Percentiles rank a stretch among this genome's conserved stretches.
Evolutionary conservation across 192 early-diverging fungal genomes (phyloP).

Genomic region (Funneliformis mosseae): DNA sequence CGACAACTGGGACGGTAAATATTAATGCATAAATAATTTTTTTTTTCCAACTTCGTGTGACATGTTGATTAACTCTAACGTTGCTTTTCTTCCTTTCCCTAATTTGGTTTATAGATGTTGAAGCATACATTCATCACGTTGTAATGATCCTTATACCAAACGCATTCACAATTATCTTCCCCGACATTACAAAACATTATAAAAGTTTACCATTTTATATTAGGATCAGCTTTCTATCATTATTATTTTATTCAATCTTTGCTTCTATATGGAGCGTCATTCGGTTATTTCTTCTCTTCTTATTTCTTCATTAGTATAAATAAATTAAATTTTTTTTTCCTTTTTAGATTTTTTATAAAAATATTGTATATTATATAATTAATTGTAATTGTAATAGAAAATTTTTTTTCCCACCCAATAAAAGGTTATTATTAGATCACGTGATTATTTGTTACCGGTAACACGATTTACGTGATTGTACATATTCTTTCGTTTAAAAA

Average conservation of each 20-base stretch:
- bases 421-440: too few species aligned
- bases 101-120: neutral
- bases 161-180: neutral
- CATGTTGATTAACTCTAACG: neutral
- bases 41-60: too few species aligned
- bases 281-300: neutral
- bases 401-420: too few species aligned
- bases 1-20: neutral
- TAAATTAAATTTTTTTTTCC: neutral
- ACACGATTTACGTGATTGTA: too few species aligned
- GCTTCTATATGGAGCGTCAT: neutral
- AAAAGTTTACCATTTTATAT: constrained; percentile 14
- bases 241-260: constrained; percentile 2
- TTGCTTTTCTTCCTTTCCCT: neutral
- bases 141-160: constrained; percentile 10
- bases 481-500: too few species aligned
- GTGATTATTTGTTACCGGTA: too few species aligned
- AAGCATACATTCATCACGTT: neutral
- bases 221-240: constrained; percentile 5
- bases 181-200: neutral
- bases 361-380: neutral
- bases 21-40: too few species aligned
- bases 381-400: neutral
- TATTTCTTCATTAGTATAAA: neutral
- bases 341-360: too few species aligned